phyloP scores from a whole-genome alignment of 2,329 filamentous ascomycete species.

The Cladophialophora chaetospira region DNA sequence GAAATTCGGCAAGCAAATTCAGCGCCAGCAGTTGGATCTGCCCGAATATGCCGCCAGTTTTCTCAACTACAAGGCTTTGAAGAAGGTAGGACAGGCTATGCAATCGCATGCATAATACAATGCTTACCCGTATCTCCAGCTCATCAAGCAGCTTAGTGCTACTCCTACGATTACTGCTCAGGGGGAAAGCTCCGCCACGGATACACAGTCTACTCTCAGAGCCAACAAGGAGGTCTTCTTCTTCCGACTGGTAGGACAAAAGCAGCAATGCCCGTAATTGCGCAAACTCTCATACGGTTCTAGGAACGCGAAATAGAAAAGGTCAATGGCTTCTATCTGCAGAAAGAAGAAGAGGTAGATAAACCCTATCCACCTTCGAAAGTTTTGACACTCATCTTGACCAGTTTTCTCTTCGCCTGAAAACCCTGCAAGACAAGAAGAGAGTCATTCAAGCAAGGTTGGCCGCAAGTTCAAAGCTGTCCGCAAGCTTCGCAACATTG shows the following conservation, averaged over 20 bases:
- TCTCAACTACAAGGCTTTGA: slow-evolving; percentile 98
- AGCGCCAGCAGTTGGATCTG: slow-evolving; percentile 97
- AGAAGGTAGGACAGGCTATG: slow-evolving; percentile 69
- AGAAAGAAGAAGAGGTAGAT: slow-evolving; percentile 93
- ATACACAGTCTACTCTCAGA: slow-evolving; percentile 64
- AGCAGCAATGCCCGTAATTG: neutral
- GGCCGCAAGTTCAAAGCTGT: slow-evolving; percentile 77
- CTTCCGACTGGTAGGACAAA: slow-evolving; percentile 75
- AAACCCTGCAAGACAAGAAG: slow-evolving; percentile 93
- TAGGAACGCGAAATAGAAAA: slow-evolving; percentile 98
- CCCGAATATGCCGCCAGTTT: slow-evolving; percentile 99
- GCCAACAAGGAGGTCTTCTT: slow-evolving; percentile 99
- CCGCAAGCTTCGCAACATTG: slow-evolving; percentile 89
- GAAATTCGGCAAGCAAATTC: slow-evolving; percentile 99
- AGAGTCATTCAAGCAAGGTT: slow-evolving; percentile 79
- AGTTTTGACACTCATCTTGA: neutral
- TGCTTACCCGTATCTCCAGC: slow-evolving; percentile 56
- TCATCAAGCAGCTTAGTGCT: slow-evolving; percentile 96
- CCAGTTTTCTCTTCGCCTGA: slow-evolving; percentile 88
- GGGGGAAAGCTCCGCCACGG: slow-evolving; percentile 53
- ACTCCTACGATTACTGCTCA: slow-evolving; percentile 82
- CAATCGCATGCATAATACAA: slow-evolving; percentile 17
- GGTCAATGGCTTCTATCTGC: slow-evolving; percentile 95
- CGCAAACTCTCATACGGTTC: slow-evolving; percentile 4
- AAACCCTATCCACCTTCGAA: slow-evolving; percentile 11